Evolutionary conservation across 2,329 filamentous ascomycete species (phyloP).

Genomic region (Scortechinia acanthostroma): DNA sequence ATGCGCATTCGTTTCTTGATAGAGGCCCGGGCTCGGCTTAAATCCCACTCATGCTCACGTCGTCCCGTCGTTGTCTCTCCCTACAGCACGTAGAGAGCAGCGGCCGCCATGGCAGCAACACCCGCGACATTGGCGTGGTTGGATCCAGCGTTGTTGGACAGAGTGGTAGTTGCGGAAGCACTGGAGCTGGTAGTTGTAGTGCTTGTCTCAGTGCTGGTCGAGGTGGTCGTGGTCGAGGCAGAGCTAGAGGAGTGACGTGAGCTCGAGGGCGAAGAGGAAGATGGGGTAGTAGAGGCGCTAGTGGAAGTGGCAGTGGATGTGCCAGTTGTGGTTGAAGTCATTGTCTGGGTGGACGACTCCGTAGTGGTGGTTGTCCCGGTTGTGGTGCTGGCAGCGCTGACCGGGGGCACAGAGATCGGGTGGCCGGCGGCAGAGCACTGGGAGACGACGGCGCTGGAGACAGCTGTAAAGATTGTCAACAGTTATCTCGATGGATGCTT

Average conservation of each 20-base stretch:
- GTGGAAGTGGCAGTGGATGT: neutral
- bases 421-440: conserved; percentile 22
- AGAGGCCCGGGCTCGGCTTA: too few species aligned
- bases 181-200: neutral
- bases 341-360: neutral
- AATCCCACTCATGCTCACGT: too few species aligned
- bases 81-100: neutral
- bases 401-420: conserved; percentile 22
- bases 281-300: neutral
- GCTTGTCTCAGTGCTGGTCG: neutral
- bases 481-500: conserved; percentile 1
- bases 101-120: neutral
- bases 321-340: too few species aligned
- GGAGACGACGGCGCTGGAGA: conserved; percentile 20
- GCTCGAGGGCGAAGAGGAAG: neutral
- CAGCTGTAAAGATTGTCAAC: conserved; percentile 14
- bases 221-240: neutral
- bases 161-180: neutral
- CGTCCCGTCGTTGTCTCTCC: too few species aligned
- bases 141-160: neutral
- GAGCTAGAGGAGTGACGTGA: neutral
- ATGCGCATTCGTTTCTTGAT: too few species aligned
- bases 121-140: neutral
- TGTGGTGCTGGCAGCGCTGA: conserved; percentile 8
- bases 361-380: neutral